Conservation (phyloP, 495 filamentous ascomycete species). For the Talaromyces borbonicus region DNA sequence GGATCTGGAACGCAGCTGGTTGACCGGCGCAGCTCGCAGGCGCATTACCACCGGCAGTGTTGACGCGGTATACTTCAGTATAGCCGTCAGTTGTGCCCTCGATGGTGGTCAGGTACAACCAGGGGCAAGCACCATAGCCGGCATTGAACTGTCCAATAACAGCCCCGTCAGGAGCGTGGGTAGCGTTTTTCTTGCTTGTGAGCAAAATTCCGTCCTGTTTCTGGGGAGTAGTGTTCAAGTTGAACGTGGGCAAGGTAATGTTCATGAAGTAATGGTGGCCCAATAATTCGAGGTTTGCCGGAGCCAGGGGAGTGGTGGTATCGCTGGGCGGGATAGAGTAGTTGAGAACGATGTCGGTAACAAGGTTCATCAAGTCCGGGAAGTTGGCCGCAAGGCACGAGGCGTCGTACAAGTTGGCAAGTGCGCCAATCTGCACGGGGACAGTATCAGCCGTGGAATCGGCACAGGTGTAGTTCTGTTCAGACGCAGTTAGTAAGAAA, state of each 20-base stretch:
- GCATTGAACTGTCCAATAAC: constrained; percentile 38
- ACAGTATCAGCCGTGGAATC: constrained; percentile 40
- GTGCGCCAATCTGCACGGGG: constrained; percentile 61
- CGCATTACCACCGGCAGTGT: constrained; percentile 73
- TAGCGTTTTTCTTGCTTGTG: constrained; percentile 45
- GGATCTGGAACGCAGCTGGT: constrained; percentile 51
- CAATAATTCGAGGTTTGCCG: constrained; percentile 48
- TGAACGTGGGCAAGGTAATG: constrained; percentile 65
- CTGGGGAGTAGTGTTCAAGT: constrained; percentile 48
- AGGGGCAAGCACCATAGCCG: constrained; percentile 51
- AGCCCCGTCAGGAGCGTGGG: constrained; percentile 50
- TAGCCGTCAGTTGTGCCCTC: constrained; percentile 48
- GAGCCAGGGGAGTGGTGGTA: constrained; percentile 21
- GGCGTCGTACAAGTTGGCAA: constrained; percentile 80
- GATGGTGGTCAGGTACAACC: constrained; percentile 39
- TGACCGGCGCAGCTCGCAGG: constrained; percentile 65
- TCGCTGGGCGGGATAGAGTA: constrained; percentile 34
- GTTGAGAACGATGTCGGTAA: constrained; percentile 26
- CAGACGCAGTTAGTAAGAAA: constrained; percentile 1
- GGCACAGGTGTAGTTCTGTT: constrained; percentile 83
- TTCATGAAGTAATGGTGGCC: constrained; percentile 75
- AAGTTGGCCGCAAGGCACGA: constrained; percentile 64
- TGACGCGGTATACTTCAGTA: constrained; percentile 72
- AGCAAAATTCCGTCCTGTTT: constrained; percentile 51
- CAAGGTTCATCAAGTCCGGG: constrained; percentile 48